phyloP scores from a whole-genome alignment of 2,329 filamentous ascomycete genomes.

The Beauveria rudraprayagi region DNA sequence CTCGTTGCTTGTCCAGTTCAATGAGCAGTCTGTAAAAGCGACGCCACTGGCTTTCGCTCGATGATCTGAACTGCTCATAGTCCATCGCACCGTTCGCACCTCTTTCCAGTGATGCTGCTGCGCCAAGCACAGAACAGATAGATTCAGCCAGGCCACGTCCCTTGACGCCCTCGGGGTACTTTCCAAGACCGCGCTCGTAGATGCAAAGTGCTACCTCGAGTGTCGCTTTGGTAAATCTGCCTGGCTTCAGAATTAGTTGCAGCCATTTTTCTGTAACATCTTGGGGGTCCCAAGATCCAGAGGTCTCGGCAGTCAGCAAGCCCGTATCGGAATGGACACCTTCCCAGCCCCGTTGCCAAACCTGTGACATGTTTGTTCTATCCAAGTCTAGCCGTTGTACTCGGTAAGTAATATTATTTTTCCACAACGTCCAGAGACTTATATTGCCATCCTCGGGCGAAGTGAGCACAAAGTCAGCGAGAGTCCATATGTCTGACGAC shows the following conservation, averaged over 20 bases:
- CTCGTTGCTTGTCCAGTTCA: constrained; percentile 78
- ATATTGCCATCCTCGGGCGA: constrained; percentile 45
- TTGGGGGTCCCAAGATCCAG: constrained; percentile 55
- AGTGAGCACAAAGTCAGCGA: constrained; percentile 66
- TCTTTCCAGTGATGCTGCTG: constrained; percentile 58
- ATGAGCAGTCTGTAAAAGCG: constrained; percentile 79
- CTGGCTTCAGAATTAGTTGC: constrained; percentile 72
- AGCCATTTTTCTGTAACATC: constrained; percentile 82
- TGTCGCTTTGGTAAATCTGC: constrained; percentile 69
- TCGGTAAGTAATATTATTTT: constrained; percentile 72
- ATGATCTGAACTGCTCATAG: constrained; percentile 64
- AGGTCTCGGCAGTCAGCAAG: constrained; percentile 44
- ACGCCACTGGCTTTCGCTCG: constrained; percentile 79
- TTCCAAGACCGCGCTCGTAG: constrained; percentile 58
- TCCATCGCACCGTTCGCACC: constrained; percentile 58
- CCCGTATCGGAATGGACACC: constrained; percentile 55
- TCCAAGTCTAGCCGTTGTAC: constrained; percentile 67
- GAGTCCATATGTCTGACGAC: constrained; percentile 68
- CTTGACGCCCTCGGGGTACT: constrained; percentile 28
- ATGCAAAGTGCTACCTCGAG: constrained; percentile 77
- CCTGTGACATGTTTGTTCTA: constrained; percentile 51
- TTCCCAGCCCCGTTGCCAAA: constrained; percentile 64
- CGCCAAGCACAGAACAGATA: constrained; percentile 63
- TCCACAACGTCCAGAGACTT: constrained; percentile 72
- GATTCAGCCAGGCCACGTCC: constrained; percentile 63